phyloP scores from a whole-genome alignment of 441 rosid species.

The Pelargonium citronellum region DNA sequence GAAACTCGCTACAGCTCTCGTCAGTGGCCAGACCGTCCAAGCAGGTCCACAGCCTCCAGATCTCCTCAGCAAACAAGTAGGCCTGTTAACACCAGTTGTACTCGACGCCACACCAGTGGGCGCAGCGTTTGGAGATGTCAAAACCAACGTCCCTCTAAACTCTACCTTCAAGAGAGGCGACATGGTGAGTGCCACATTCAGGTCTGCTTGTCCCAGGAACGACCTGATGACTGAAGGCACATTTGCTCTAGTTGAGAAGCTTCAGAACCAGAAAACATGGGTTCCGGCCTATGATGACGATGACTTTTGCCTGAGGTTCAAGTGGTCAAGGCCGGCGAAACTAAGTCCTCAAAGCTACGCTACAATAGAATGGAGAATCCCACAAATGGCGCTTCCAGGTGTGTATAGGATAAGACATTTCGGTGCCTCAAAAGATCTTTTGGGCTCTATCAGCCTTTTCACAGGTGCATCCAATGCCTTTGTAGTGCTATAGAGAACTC shows the following conservation, averaged over 20 bases:
- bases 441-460: slow-evolving; percentile 75
- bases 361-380: slow-evolving; percentile 79
- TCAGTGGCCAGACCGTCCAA: slow-evolving; percentile 42
- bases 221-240: slow-evolving; percentile 89
- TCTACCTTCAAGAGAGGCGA: slow-evolving; percentile 62
- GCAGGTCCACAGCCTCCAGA: slow-evolving; percentile 70
- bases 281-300: slow-evolving; percentile 83
- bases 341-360: slow-evolving; percentile 71
- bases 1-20: slow-evolving; percentile 59
- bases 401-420: slow-evolving; percentile 82
- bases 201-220: slow-evolving; percentile 87
- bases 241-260: slow-evolving; percentile 66
- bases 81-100: slow-evolving; percentile 74
- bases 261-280: slow-evolving; percentile 63
- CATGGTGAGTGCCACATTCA: slow-evolving; percentile 57
- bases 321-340: slow-evolving; percentile 76
- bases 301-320: slow-evolving; percentile 80
- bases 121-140: slow-evolving; percentile 58
- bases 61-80: slow-evolving; percentile 61
- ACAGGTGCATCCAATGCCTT: slow-evolving; percentile 86
- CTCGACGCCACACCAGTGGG: slow-evolving; percentile 69
- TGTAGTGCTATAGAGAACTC: slow-evolving; percentile 33
- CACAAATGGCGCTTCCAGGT: slow-evolving; percentile 56
- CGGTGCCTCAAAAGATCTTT: slow-evolving; percentile 68
- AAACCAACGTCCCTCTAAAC: slow-evolving; percentile 59